phyloP scores from a whole-genome alignment of 306 rosid species.

The Cucumis hystrix region DNA sequence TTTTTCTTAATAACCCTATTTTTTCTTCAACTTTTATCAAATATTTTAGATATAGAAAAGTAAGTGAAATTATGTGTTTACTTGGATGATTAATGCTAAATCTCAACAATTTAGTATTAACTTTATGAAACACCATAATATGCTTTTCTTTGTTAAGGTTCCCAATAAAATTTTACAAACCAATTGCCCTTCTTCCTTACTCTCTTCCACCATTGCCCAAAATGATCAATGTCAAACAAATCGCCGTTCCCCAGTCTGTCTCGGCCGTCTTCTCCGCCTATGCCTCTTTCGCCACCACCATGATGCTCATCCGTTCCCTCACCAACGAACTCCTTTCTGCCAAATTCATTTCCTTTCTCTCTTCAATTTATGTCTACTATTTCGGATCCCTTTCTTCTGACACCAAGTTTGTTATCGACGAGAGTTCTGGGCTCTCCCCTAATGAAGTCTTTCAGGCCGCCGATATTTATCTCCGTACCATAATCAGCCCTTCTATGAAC shows the following conservation, averaged over 20 bases:
- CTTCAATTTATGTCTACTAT: background rate
- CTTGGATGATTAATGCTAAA: too few relatives aligned
- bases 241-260: background rate
- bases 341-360: background rate
- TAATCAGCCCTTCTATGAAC: background rate
- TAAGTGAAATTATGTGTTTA: too few relatives aligned
- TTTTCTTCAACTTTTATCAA: too few relatives aligned
- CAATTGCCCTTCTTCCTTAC: background rate
- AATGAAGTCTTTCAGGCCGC: background rate
- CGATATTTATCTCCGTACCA: background rate
- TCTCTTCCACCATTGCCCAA: background rate
- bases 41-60: too few relatives aligned
- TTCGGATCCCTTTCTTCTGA: background rate
- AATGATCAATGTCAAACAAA: background rate
- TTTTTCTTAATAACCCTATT: too few relatives aligned
- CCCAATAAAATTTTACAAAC: too few relatives aligned
- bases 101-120: too few relatives aligned
- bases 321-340: background rate
- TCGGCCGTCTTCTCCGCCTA: background rate
- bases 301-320: background rate
- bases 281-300: background rate
- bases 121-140: too few relatives aligned
- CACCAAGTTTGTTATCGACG: background rate
- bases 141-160: too few relatives aligned
- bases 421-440: background rate